A percentile compares a stretch with the other conserved stretches of the same genome.
phyloP scores from a whole-genome alignment of 345 rosid genomes.

The Cochlearia excelsa region DNA sequence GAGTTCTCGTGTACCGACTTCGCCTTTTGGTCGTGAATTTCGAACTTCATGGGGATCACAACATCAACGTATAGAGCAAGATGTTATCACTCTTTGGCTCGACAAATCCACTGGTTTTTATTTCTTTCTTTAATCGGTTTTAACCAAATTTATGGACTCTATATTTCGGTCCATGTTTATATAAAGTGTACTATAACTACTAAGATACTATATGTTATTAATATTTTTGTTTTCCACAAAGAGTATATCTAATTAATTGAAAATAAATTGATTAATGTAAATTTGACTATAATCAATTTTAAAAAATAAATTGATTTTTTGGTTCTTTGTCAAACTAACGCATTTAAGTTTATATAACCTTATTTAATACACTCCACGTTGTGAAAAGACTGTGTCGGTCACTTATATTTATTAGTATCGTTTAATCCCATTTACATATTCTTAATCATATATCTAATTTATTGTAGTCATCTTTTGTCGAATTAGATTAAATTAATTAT shows the following conservation, averaged over 20 bases:
- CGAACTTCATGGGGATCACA: slow-evolving; percentile 82
- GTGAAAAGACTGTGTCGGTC: slow-evolving; percentile 19
- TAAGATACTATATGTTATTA: neutral
- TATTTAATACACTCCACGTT: slow-evolving; percentile 18
- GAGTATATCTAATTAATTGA: no score
- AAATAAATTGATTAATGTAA: no score
- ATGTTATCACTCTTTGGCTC: slow-evolving; percentile 65
- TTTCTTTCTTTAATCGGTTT: neutral
- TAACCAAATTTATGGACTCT: neutral
- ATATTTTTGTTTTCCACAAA: no score
- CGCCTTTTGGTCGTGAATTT: slow-evolving; percentile 52
- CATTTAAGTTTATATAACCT: slow-evolving; percentile 6
- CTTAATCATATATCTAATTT: neutral
- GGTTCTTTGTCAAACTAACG: slow-evolving; percentile 6
- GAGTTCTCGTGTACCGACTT: slow-evolving; percentile 45
- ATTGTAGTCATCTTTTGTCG: neutral
- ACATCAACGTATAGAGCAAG: slow-evolving; percentile 70
- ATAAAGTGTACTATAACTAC: neutral
- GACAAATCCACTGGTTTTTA: slow-evolving; percentile 57
- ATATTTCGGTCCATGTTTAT: slow-evolving; percentile 4
- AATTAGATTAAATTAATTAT: slow-evolving; percentile 5
- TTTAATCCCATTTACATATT: neutral
- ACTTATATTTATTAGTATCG: slow-evolving; percentile 7
- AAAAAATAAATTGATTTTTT: no score
- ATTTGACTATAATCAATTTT: no score